Conservation (phyloP, 1,284 basidiomycete genomes). For the Ganoderma resinaceum region DNA sequence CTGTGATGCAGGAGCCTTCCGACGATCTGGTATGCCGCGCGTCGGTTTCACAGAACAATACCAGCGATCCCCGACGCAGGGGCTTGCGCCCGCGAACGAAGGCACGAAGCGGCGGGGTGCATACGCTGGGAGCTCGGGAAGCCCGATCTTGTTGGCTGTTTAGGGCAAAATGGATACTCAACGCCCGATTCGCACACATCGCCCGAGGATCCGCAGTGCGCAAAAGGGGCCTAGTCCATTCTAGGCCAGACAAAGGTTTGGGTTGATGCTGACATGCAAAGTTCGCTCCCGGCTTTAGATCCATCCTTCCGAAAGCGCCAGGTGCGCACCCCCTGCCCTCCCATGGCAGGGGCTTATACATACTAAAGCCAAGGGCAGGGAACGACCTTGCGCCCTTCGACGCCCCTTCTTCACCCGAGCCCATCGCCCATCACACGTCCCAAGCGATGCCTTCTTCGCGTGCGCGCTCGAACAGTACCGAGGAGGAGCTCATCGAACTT, state of each 20-base stretch:
- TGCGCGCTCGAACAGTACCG: slow-evolving; percentile 13
- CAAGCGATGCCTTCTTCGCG: slow-evolving; percentile 12
- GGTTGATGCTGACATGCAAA: slow-evolving; percentile 5
- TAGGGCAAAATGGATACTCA: slow-evolving; percentile 1
- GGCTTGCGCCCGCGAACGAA: neutral
- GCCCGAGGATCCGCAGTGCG: neutral
- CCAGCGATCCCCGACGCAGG: neutral
- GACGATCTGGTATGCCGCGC: slow-evolving; percentile 3
- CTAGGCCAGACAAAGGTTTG: slow-evolving; percentile 3
- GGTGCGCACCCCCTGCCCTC: neutral
- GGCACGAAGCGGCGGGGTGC: neutral
- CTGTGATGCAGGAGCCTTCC: slow-evolving; percentile 8
- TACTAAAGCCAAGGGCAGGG: neutral
- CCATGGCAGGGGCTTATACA: neutral
- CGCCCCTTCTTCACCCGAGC: neutral
- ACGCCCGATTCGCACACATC: slow-evolving; percentile 4
- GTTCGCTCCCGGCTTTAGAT: neutral
- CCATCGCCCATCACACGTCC: neutral
- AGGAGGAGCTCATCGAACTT: slow-evolving; percentile 29
- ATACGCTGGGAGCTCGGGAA: neutral
- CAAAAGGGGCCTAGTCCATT: neutral
- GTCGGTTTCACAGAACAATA: slow-evolving; percentile 3
- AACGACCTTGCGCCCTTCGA: neutral
- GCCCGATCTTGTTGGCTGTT: neutral
- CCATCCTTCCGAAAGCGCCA: slow-evolving; percentile 1